These are phyloP conservation scores for Cutaneotrichosporon cutaneum DNA, from an alignment of 1,284 basidiomycete genomes.

Conservation along the genomic window DNA sequence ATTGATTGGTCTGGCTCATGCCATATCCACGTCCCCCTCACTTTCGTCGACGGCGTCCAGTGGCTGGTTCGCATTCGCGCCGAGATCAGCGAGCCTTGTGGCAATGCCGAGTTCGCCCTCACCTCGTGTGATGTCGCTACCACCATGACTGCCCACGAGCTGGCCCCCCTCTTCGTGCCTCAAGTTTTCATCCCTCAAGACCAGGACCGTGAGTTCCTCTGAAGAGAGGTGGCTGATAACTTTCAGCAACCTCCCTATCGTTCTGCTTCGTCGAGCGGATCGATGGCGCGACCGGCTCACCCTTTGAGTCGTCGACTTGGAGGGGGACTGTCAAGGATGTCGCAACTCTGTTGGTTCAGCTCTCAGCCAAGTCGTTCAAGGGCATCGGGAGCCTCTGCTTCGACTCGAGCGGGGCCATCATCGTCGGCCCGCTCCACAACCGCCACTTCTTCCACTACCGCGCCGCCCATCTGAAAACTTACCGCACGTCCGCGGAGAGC, in stretches of 20 bases:
- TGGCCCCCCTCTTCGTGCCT: neutral
- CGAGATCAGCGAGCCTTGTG: neutral
- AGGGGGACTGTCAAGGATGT: neutral
- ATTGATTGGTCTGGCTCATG: neutral
- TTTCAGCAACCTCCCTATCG: neutral
- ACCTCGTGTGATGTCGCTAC: neutral
- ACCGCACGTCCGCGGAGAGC: neutral
- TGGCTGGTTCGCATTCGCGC: neutral
- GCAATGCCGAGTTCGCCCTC: neutral
- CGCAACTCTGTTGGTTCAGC: neutral
- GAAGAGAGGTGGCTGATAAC: neutral
- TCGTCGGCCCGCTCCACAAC: neutral
- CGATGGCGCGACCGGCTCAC: neutral
- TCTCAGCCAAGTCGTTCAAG: neutral
- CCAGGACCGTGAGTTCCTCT: neutral
- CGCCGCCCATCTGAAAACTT: neutral
- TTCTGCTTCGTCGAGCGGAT: neutral
- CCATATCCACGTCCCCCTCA: neutral
- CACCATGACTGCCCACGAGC: neutral
- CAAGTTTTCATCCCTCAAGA: neutral
- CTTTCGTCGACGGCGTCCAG: neutral
- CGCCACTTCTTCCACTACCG: neutral
- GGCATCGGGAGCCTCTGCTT: neutral
- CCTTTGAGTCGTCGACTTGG: too few species aligned
- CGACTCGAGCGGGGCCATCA: neutral